A percentile compares a stretch with the other conserved stretches of the same genome.
Evolutionary conservation across 2,329 filamentous ascomycete species (phyloP).

Genomic region (Cladosporium colombiae): DNA sequence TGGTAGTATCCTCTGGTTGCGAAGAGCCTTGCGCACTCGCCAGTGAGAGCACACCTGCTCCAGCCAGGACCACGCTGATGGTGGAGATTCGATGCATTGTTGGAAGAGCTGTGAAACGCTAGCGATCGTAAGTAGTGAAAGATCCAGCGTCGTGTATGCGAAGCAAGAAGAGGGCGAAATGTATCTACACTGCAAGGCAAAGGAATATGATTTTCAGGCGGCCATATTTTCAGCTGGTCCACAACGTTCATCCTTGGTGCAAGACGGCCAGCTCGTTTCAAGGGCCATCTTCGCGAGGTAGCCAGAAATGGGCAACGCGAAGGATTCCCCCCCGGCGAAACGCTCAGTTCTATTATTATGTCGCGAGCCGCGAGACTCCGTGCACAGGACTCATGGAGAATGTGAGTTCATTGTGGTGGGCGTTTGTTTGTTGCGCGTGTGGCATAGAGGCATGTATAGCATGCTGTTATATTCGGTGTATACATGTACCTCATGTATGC

Average conservation of each 20-base stretch:
- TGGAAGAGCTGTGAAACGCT: neutral
- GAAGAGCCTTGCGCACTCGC: neutral
- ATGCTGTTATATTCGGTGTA: neutral
- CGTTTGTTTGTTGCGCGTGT: neutral
- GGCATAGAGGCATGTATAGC: neutral
- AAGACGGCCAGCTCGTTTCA: neutral
- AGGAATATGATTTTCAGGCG: neutral
- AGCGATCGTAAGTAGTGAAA: neutral
- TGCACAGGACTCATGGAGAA: neutral
- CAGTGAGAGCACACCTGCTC: neutral
- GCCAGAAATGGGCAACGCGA: neutral
- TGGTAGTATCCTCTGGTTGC: neutral
- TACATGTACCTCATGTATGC: no score
- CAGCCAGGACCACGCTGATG: neutral
- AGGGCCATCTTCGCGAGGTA: neutral
- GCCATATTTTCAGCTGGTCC: neutral
- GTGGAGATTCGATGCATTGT: neutral
- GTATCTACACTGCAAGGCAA: neutral
- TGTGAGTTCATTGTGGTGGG: neutral
- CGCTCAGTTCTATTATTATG: neutral
- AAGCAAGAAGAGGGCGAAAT: neutral
- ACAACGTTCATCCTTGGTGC: neutral
- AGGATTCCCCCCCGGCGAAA: neutral
- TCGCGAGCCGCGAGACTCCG: no score
- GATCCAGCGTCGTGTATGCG: neutral